A percentile compares a stretch with the other conserved stretches of the same genome.
Conservation (phyloP, 208 protist species). For the Crithidia mellificae region DNA sequence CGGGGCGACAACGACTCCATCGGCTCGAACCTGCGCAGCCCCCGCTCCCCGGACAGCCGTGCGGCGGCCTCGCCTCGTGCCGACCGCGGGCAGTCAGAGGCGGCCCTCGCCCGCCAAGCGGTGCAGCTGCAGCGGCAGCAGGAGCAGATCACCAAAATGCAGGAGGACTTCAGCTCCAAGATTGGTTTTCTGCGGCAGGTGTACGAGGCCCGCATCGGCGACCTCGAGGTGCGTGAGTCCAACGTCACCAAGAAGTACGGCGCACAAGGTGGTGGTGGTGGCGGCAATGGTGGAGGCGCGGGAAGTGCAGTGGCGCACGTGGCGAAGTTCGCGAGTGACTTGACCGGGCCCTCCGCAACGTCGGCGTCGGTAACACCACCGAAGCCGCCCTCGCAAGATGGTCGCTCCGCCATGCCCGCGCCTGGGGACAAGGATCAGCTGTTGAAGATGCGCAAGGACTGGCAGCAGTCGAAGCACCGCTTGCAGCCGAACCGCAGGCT, state of each 20-base stretch:
- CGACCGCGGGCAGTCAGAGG: constrained; percentile 46
- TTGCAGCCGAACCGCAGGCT: constrained; percentile 33
- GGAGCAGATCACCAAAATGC: constrained; percentile 73
- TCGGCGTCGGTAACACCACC: neutral
- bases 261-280: neutral
- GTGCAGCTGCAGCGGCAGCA: constrained; percentile 67
- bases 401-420: neutral
- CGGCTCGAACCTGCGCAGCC: constrained; percentile 5
- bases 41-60: constrained; percentile 8
- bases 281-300: no score
- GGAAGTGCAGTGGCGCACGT: neutral
- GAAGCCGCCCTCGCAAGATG: constrained; percentile 6
- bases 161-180: constrained; percentile 87
- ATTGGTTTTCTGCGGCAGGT: constrained; percentile 87
- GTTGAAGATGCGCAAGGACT: constrained; percentile 38
- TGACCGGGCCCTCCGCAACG: neutral
- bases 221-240: constrained; percentile 84
- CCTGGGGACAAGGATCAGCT: constrained; percentile 28
- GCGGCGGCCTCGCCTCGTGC: constrained; percentile 6
- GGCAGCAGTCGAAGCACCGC: constrained; percentile 27
- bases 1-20: neutral
- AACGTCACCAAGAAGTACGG: constrained; percentile 35
- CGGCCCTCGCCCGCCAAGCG: constrained; percentile 52
- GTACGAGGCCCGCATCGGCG: constrained; percentile 90
- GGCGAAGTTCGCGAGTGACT: neutral